Percentiles rank a stretch among this genome's conserved stretches.
phyloP scores from a whole-genome alignment of 2,329 filamentous ascomycete species.

The Chaetomium strumarium region DNA sequence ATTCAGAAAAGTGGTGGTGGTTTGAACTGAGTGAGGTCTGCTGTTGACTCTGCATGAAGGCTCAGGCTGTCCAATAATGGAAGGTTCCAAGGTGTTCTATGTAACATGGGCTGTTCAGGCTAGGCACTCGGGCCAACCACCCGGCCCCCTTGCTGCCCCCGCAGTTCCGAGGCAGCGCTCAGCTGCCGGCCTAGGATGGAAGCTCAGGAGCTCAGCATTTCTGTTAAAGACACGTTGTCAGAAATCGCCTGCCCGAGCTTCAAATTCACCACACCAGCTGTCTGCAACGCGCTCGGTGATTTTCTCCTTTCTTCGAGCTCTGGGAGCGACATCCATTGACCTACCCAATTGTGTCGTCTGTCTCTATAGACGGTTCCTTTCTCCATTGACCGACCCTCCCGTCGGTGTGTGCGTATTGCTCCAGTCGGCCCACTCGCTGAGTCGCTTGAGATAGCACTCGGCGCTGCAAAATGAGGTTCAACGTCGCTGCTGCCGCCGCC shows the following conservation, averaged over 20 bases:
- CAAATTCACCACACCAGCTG: conserved; percentile 22
- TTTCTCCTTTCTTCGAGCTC: conserved; percentile 32
- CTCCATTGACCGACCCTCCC: conserved; percentile 6
- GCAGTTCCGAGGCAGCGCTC: conserved; percentile 15
- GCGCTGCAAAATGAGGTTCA: conserved; percentile 69
- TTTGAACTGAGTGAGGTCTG: too few relatives aligned
- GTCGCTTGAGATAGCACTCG: conserved; percentile 18
- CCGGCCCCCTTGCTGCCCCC: conserved; percentile 15
- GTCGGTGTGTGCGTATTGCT: conserved; percentile 4
- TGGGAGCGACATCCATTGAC: conserved; percentile 34
- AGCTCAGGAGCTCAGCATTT: conserved; percentile 20
- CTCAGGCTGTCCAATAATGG: conserved; percentile 12
- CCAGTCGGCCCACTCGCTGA: conserved; percentile 10
- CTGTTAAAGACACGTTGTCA: conserved; percentile 28
- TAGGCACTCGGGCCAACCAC: conserved; percentile 3
- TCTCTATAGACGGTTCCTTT: conserved; percentile 22
- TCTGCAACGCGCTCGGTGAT: conserved; percentile 14
- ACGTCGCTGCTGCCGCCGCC: conserved; percentile 68
- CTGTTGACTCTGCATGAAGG: background rate
- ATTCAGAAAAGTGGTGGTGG: too few relatives aligned
- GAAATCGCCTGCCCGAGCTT: conserved; percentile 18
- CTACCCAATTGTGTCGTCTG: conserved; percentile 23
- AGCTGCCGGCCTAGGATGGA: conserved; percentile 3
- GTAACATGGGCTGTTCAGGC: background rate
- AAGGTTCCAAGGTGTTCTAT: background rate